Evolutionary conservation across 441 rosid genomes (phyloP).

Genomic region (Adansonia rubrostipa): DNA sequence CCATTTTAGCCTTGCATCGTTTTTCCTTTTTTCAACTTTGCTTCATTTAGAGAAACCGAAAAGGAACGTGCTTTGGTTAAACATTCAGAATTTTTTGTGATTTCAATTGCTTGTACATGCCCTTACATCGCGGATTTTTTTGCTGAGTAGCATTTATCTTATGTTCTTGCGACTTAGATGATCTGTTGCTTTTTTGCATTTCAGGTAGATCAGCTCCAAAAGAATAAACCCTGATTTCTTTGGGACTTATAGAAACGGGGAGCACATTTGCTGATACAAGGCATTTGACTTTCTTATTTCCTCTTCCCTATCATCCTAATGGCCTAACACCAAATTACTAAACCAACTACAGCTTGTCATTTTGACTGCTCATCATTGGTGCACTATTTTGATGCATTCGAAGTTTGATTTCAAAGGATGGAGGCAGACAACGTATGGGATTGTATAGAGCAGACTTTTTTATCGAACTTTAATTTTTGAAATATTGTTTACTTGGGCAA

Average conservation of each 20-base stretch:
- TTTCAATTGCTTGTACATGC: background rate
- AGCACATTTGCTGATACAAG: constrained; percentile 14
- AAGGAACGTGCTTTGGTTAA: background rate
- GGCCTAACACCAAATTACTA: background rate
- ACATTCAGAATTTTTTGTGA: background rate
- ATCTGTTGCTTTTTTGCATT: constrained; percentile 18
- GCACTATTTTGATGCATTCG: constrained; percentile 8
- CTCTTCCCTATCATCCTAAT: background rate
- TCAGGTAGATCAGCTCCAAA: constrained; percentile 35
- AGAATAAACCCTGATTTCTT: constrained; percentile 17
- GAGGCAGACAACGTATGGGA: background rate
- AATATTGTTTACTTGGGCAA: constrained; percentile 27
- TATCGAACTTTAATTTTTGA: constrained; percentile 19
- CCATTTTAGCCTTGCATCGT: too few relatives aligned
- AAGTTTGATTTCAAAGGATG: constrained; percentile 19
- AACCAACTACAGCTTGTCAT: constrained; percentile 6
- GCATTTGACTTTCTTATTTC: background rate
- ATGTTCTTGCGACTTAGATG: background rate
- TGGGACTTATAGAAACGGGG: constrained; percentile 8
- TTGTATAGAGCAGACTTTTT: constrained; percentile 38
- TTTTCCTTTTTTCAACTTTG: too few relatives aligned
- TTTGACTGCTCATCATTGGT: constrained; percentile 13
- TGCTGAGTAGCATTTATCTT: background rate
- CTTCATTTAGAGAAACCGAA: background rate
- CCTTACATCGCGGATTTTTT: background rate